Percentiles rank a stretch among this genome's conserved stretches.
Evolutionary conservation across 2,329 filamentous ascomycete species (phyloP).

Genomic region (Xylariaceae sp.): DNA sequence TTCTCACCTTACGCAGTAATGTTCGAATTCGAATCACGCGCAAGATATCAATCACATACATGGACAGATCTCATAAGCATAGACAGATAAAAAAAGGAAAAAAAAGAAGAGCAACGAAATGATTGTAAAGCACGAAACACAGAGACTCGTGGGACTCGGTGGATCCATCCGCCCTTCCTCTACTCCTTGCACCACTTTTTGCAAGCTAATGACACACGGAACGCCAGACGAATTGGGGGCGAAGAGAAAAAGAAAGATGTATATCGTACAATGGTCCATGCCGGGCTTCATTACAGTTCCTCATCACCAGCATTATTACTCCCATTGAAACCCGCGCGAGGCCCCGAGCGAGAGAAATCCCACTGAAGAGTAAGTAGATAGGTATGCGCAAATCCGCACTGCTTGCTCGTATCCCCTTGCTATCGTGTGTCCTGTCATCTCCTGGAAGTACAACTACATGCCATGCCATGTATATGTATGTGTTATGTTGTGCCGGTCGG

Average conservation of each 20-base stretch:
- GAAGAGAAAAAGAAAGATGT: slow-evolving; percentile 10
- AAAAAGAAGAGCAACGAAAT: background rate
- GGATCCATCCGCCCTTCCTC: slow-evolving; percentile 14
- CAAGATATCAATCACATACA: background rate
- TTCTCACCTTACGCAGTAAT: no score
- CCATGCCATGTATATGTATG: no score
- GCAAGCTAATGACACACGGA: slow-evolving; percentile 11
- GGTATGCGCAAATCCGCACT: background rate
- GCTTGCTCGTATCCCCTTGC: background rate
- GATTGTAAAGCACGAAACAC: background rate
- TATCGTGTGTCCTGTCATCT: background rate
- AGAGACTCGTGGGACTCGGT: slow-evolving; percentile 3
- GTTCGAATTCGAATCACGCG: no score
- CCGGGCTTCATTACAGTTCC: slow-evolving; percentile 17
- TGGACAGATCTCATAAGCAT: background rate
- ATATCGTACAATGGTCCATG: slow-evolving; percentile 23
- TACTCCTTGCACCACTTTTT: slow-evolving; percentile 24
- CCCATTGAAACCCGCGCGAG: slow-evolving; percentile 2
- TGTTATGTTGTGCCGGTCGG: no score
- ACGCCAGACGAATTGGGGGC: slow-evolving; percentile 8
- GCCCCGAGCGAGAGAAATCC: background rate
- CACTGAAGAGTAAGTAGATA: slow-evolving; percentile 2
- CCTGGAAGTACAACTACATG: no score
- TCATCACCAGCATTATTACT: slow-evolving; percentile 21
- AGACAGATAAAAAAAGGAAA: background rate